phyloP scores from a whole-genome alignment of 257 asterid genomes.

The Plantago ovata region DNA sequence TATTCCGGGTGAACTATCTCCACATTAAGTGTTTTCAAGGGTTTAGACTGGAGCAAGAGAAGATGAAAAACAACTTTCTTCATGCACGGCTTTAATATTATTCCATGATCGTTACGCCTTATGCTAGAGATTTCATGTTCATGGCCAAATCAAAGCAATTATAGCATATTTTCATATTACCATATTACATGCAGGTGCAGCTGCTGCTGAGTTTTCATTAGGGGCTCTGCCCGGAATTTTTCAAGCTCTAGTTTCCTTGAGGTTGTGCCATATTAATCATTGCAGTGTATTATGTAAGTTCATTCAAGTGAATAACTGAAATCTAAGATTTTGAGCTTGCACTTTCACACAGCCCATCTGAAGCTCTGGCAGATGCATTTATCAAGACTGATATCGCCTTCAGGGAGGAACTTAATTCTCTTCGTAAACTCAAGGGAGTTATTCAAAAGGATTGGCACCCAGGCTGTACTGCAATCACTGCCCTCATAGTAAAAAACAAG shows the following conservation, averaged over 20 bases:
- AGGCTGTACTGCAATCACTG: constrained; percentile 89
- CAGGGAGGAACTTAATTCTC: constrained; percentile 56
- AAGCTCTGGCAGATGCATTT: constrained; percentile 76
- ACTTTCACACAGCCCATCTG: constrained; percentile 53
- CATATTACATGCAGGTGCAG: constrained; percentile 57
- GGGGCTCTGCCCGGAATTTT: constrained; percentile 85
- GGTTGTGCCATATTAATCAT: constrained; percentile 36
- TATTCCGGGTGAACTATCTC: too few relatives aligned
- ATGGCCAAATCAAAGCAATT: constrained; percentile 6
- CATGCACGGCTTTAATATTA: neutral
- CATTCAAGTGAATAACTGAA: constrained; percentile 10
- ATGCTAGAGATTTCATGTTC: neutral
- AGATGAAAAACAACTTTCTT: constrained; percentile 1
- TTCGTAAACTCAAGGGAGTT: constrained; percentile 49
- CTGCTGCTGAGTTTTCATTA: constrained; percentile 92
- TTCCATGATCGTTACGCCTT: neutral
- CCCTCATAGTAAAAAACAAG: constrained; percentile 61
- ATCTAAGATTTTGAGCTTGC: constrained; percentile 9
- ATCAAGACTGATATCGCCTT: constrained; percentile 74
- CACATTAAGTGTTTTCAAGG: too few relatives aligned
- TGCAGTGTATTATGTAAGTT: constrained; percentile 9
- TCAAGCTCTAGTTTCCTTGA: constrained; percentile 38
- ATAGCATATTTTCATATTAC: constrained; percentile 12
- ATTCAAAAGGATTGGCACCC: constrained; percentile 77
- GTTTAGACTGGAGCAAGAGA: neutral